Conservation (phyloP, 1,284 basidiomycete genomes). For the Boletus smithii region DNA sequence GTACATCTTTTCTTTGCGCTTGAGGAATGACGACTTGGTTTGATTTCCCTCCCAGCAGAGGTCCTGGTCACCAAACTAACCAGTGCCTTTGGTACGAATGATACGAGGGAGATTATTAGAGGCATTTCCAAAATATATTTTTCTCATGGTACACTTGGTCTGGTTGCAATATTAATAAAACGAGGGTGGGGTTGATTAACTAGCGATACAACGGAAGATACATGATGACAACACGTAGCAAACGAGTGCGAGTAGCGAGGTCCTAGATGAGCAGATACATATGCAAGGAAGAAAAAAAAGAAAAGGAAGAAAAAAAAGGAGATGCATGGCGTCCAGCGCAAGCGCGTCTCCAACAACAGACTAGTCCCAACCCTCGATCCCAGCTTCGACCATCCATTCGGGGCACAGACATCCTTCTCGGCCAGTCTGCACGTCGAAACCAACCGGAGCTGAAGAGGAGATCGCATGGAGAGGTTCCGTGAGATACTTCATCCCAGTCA, state of each 20-base stretch:
- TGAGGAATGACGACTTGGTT: no score
- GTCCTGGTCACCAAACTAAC: no score
- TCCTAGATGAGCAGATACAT: neutral
- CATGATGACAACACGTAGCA: neutral
- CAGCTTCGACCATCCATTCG: slow-evolving; percentile 28
- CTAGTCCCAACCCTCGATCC: slow-evolving; percentile 20
- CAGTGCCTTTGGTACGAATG: no score
- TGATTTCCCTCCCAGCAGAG: no score
- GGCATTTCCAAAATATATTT: no score
- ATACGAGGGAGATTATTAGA: no score
- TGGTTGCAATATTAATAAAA: neutral
- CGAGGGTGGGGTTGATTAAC: neutral
- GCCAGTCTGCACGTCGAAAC: neutral
- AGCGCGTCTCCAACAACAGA: neutral
- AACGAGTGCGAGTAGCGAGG: neutral
- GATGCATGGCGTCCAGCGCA: neutral
- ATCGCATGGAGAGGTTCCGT: neutral
- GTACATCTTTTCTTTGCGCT: no score
- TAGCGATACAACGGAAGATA: neutral
- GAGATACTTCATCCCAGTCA: neutral
- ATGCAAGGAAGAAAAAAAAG: neutral
- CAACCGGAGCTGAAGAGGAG: neutral
- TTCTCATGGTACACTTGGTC: no score
- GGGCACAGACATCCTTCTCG: slow-evolving; percentile 22
- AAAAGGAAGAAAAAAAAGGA: neutral